Evolutionary conservation across 805 yeast genomes (phyloP), one percentile per base, ranked within the genome.

Genomic region (Wickerhamiella australiensis): DNA sequence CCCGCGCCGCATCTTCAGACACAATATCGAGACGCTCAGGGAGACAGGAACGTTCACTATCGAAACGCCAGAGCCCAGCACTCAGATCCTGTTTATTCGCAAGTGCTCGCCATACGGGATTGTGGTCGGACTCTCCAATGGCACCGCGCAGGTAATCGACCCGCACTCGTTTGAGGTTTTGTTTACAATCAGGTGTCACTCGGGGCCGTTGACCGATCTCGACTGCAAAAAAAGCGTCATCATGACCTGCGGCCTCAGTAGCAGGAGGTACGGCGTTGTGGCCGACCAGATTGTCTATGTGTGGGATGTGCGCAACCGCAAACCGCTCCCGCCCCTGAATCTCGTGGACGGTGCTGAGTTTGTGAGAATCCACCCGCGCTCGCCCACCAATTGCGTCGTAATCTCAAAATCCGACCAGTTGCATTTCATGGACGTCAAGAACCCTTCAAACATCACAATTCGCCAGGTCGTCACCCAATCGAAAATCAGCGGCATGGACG

Each of bases 271-370:
- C 46, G 78, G 79, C 44, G 70, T 70, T 50, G 65, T 73, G 17
- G 71, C 78, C 7, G 97, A 92, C 60, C 90, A 95, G 0, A 72
- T 90, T 53, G 87, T 90, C 18, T 80, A 80, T 56, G 78, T 86
- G 18, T 86, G 78, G 62, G 97, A 92, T 63, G 63, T 85, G 26
- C 73, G 94, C 53, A 75, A 78, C 51, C 70, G 84, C 76, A 74
- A 76, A 47, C 74, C 87, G 1, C 65, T 80, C 50, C 70, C 94
- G 0, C 96, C 96, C 2, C 71, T 90, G 6, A 78, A 96, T 3
- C 86, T 87, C 59, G 87, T 92, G 0, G 81, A 87, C 0, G 96
- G 96, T 11, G 96, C 97, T 0, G 73, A 83, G 8, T 83, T 75
- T 61, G 92, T 82, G 1, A 73, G 83, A 45, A 71, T 90, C 53